Conservation (phyloP, 2,329 filamentous ascomycete genomes). For the Aspergillus sergii region DNA sequence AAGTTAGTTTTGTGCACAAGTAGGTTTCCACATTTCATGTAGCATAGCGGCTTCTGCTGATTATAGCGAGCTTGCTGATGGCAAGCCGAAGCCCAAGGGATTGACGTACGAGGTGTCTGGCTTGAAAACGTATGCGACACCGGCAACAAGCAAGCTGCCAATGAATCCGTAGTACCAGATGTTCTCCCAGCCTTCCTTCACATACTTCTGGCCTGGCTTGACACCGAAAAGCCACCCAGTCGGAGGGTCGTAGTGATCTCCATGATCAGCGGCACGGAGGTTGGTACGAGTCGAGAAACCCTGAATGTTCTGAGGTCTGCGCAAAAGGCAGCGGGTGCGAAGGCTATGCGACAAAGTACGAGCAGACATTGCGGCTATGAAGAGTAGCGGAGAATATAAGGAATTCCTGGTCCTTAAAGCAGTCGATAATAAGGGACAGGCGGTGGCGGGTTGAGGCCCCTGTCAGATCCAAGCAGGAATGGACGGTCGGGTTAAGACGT, state of each 20-base stretch:
- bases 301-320: constrained; percentile 37
- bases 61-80: background rate
- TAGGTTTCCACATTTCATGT: background rate
- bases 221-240: constrained; percentile 91
- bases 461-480: constrained; percentile 18
- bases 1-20: constrained; percentile 21
- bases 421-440: constrained; percentile 18
- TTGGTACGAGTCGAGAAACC: constrained; percentile 46
- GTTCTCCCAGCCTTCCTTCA: constrained; percentile 95
- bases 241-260: constrained; percentile 84
- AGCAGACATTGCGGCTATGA: constrained; percentile 41
- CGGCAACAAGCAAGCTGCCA: constrained; percentile 72
- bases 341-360: constrained; percentile 42
- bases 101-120: constrained; percentile 92
- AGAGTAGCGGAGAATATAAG: constrained; percentile 6
- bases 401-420: constrained; percentile 13
- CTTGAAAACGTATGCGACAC: constrained; percentile 90
- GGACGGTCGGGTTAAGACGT: constrained; percentile 12
- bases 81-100: constrained; percentile 8
- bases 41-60: background rate
- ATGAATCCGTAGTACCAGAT: constrained; percentile 83
- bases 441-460: constrained; percentile 23
- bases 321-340: constrained; percentile 43
- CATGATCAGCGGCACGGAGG: constrained; percentile 57
- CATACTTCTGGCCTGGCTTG: constrained; percentile 91